Base-by-base conservation (phyloP, 306 rosid genomes). In the Glycyrrhiza uralensis region DNA sequence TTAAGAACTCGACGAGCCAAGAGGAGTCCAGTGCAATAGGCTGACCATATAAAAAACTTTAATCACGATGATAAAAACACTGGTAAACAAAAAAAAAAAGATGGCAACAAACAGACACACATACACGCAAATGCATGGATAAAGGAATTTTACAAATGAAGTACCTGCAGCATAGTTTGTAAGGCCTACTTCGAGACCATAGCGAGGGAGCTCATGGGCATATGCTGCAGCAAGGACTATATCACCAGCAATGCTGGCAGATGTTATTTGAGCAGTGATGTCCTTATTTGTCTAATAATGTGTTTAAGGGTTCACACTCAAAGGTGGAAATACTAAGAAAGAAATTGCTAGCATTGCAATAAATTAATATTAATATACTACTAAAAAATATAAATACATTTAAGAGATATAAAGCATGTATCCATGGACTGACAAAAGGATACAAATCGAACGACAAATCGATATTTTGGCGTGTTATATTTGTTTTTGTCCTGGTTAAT, bases 101-200 rank as follows among this genome's bases (percentile, higher is more conserved):
- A 4, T 11, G 17, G 24, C 12, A 4, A 39, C 22, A 39, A 12
- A 39, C 18, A 29, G 0, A 11, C 59, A 8, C 14, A 49, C 4
- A 19, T n/a, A 49, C 8, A 26, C 36, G 28, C 33, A 12, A 0
- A 7, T 12, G 5, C 7, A 38, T 8, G 5, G 28, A 47, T 15
- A 24, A 3, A 8, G 22, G 50, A 7, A 38, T 11, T 22, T 29
- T 7, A 14, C 4, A 1, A 14, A 3, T 2, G 19, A 55, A 52
- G 13, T 67, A 91, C 97, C 96, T 54, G 97, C 97, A 12, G 97
- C 96, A 79, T 91, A 91, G 79, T 89, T 91, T 6, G 97, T 89
- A 29, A 87, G 91, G 24, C 97, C 97, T 11, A 85, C 89, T 84
- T 89, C 82, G 19, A 89, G 86, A 3, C 97, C 97, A 81, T 76